Conservation (phyloP, 148 eudicot species). For the Pouteria glomerata region DNA sequence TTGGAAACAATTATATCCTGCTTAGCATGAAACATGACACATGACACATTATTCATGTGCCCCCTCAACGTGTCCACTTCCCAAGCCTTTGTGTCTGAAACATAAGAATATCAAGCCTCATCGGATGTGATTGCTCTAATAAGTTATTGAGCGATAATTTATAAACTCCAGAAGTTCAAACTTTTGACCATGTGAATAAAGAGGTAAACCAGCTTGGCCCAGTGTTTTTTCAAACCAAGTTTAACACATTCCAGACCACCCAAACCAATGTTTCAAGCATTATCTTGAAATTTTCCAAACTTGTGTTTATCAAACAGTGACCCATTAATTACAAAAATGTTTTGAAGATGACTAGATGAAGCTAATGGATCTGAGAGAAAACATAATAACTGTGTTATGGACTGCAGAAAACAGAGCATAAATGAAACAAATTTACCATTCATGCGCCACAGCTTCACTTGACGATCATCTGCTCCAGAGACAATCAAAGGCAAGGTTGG, state of each 20-base stretch:
- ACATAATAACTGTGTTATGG: neutral
- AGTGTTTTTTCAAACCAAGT: neutral
- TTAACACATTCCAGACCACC: neutral
- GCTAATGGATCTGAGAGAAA: too few relatives aligned
- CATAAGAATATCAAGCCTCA: slow-evolving; percentile 5
- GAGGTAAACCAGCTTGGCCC: neutral
- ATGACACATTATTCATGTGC: slow-evolving; percentile 85
- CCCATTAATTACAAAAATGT: neutral
- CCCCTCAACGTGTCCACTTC: slow-evolving; percentile 91
- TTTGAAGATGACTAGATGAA: neutral
- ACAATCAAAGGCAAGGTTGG: slow-evolving; percentile 87
- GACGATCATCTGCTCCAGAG: slow-evolving; percentile 96
- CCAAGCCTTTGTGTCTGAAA: slow-evolving; percentile 89
- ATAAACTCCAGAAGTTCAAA: too few relatives aligned
- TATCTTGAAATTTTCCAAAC: neutral
- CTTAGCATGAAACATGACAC: slow-evolving; percentile 79
- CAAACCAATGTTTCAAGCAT: neutral
- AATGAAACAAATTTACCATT: slow-evolving; percentile 47
- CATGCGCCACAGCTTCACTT: slow-evolving; percentile 95
- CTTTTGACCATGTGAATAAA: neutral
- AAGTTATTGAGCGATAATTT: neutral
- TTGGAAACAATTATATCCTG: slow-evolving; percentile 93
- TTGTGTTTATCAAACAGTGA: neutral
- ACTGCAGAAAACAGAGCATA: neutral
- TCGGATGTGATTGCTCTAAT: neutral